Percentiles rank a stretch among this genome's conserved stretches.
These are phyloP conservation scores for Beauveria sp. DNA, from an alignment of 2,329 filamentous ascomycete species.

Conservation along the genomic window DNA sequence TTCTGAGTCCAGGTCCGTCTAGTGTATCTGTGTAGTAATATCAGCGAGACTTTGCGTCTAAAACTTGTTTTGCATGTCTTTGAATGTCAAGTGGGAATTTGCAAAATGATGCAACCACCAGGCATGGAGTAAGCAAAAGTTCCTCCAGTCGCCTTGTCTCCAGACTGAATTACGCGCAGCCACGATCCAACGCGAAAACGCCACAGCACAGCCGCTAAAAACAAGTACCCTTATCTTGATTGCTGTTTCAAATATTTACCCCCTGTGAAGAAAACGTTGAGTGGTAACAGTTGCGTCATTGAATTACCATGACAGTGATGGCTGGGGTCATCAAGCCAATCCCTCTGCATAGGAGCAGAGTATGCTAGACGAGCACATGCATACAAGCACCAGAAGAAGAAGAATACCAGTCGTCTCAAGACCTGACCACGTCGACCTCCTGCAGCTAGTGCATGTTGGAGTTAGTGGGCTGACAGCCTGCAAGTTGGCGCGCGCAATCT, in stretches of 20 bases:
- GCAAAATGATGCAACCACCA: no score
- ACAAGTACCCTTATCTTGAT: no score
- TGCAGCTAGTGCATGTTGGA: background rate
- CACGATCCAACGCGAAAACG: no score
- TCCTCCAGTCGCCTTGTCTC: no score
- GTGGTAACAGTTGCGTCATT: background rate
- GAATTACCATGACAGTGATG: background rate
- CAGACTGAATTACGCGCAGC: no score
- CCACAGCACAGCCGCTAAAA: no score
- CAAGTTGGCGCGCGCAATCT: conserved; percentile 2
- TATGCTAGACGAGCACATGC: background rate
- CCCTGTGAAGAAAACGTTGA: no score
- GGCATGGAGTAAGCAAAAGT: no score
- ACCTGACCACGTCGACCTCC: background rate
- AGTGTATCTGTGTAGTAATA: background rate
- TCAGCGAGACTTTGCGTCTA: background rate
- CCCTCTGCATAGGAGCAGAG: no score
- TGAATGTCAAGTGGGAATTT: no score
- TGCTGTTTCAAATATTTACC: no score
- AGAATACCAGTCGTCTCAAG: background rate
- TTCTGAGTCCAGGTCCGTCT: background rate
- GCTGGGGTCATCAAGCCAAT: background rate
- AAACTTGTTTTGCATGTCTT: background rate
- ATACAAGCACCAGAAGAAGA: background rate
- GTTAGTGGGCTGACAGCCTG: background rate